A percentile compares a stretch with the other conserved stretches of the same genome.
Conservation (phyloP, 73 alveolate species). For the Diophrys appendiculata region DNA sequence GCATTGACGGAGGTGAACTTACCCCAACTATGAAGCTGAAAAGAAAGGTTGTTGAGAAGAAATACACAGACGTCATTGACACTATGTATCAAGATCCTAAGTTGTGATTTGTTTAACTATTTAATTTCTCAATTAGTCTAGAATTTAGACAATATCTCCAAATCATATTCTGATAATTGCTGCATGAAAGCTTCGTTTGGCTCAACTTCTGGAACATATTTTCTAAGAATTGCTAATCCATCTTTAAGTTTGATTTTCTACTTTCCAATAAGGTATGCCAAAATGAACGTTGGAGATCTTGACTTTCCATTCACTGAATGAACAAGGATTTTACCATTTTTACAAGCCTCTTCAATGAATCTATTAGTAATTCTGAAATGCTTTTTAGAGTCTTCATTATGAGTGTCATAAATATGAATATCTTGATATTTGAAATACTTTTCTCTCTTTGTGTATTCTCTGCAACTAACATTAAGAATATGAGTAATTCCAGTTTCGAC, state of each 20-base stretch:
- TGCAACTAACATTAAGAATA: constrained; percentile 81
- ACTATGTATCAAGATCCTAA: constrained; percentile 61
- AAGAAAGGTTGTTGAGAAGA: constrained; percentile 73
- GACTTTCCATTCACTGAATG: constrained; percentile 87
- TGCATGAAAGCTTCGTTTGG: constrained; percentile 66
- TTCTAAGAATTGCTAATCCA: constrained; percentile 66
- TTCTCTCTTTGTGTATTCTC: constrained; percentile 84
- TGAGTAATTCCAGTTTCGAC: constrained; percentile 78
- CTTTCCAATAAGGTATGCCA: constrained; percentile 88
- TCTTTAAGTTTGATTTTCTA: constrained; percentile 75
- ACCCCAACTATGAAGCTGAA: constrained; percentile 90
- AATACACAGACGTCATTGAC: constrained; percentile 65
- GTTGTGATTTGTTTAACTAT: constrained; percentile 2
- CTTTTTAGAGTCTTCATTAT: constrained; percentile 88
- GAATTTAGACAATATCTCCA: constrained; percentile 61
- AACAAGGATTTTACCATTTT: constrained; percentile 82
- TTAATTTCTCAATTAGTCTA: background rate
- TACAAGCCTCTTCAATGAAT: constrained; percentile 81
- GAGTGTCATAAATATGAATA: constrained; percentile 81
- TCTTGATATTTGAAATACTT: constrained; percentile 86
- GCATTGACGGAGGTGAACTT: constrained; percentile 83
- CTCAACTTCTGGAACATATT: constrained; percentile 64
- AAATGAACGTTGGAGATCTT: constrained; percentile 85
- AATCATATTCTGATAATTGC: constrained; percentile 61
- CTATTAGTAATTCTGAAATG: constrained; percentile 90